Evolutionary conservation across 2,329 filamentous ascomycete genomes (phyloP), one percentile per base, ranked within the genome.

Genomic region (Ceratocystis diversiconidia): DNA sequence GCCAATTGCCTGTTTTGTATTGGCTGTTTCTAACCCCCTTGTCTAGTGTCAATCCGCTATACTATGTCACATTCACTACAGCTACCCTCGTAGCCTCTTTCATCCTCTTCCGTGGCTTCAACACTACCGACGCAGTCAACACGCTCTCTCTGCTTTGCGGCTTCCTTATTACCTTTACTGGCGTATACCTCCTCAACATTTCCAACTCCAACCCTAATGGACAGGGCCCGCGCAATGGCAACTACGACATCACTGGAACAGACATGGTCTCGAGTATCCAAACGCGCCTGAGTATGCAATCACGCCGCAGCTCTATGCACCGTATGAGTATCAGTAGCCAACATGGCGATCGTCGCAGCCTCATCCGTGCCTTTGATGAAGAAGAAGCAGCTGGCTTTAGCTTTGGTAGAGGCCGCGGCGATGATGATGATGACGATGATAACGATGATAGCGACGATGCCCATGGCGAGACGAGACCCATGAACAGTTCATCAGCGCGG

Each of bases 1-100:
- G 46, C 6, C 22, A 17, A 28, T 7, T 30, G 17, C 10, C 32
- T 36, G 32, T 36, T 36, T 36, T 36, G 32, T 36, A 3, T 12
- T 10, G 32, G 8, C 32, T 12, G 32, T 36, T 61, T 55, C 55
- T 64, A 61, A 36, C 48, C 62, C 12, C 19, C 63, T 8, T 62
- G 19, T 28, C 55, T 50, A 95, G 91, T 73, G 92, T 96, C 65
- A 96, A 96, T 73, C 92, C 92, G 5, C 82, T 96, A 30, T 97
- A 97, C 80, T 97, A 97, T 75, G 92, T 97, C 64, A 96, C 91
- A 1, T 97, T 97, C 74, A 96, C 92, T 2, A 97, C 92, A 0
- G 91, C 89, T 68, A 97, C 92, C 6, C 85, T 97, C 52, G 88
- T 89, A 74, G 92, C 92, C 66, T 96, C 92, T 1, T 97, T 96